These are phyloP conservation scores for Kodamaea sagamina DNA, from an alignment of 805 yeast genomes.

Conservation along the genomic window DNA sequence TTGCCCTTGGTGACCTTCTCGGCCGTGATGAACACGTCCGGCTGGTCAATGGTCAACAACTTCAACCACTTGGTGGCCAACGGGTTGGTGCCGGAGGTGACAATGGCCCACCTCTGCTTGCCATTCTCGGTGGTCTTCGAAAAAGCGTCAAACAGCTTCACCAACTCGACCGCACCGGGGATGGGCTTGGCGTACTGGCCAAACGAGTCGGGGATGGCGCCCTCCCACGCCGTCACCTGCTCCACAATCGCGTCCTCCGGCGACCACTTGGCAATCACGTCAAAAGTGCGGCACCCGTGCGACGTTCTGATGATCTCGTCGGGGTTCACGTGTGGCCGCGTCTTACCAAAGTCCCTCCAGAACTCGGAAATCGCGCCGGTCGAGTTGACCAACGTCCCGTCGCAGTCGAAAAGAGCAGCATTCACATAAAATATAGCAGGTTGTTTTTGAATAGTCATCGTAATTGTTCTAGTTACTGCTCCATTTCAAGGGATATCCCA, in stretches of 20 bases:
- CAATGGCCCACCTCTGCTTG: slow-evolving; percentile 76
- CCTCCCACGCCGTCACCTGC: slow-evolving; percentile 67
- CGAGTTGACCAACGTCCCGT: slow-evolving; percentile 83
- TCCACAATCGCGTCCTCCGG: slow-evolving; percentile 71
- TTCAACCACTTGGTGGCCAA: slow-evolving; percentile 80
- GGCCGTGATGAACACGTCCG: slow-evolving; percentile 79
- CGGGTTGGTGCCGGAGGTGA: slow-evolving; percentile 77
- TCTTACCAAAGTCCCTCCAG: slow-evolving; percentile 73
- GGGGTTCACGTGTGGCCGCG: slow-evolving; percentile 67
- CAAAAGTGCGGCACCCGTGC: slow-evolving; percentile 84
- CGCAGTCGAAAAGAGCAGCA: slow-evolving; percentile 74
- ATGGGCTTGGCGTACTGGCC: slow-evolving; percentile 75
- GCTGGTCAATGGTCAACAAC: slow-evolving; percentile 59
- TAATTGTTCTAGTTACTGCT: slow-evolving; percentile 12
- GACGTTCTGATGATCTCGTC: slow-evolving; percentile 70
- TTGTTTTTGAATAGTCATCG: slow-evolving; percentile 40
- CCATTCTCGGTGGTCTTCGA: slow-evolving; percentile 48
- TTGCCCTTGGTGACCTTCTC: slow-evolving; percentile 78
- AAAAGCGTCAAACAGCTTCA: slow-evolving; percentile 50
- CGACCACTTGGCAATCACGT: slow-evolving; percentile 70
- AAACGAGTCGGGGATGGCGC: slow-evolving; percentile 66
- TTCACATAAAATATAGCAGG: slow-evolving; percentile 45
- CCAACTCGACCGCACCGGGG: slow-evolving; percentile 71
- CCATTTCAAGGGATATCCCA: slow-evolving; percentile 5
- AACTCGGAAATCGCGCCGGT: slow-evolving; percentile 80